phyloP scores from a whole-genome alignment of 2,329 filamentous ascomycete genomes.

The Aspergillus aculeatus region DNA sequence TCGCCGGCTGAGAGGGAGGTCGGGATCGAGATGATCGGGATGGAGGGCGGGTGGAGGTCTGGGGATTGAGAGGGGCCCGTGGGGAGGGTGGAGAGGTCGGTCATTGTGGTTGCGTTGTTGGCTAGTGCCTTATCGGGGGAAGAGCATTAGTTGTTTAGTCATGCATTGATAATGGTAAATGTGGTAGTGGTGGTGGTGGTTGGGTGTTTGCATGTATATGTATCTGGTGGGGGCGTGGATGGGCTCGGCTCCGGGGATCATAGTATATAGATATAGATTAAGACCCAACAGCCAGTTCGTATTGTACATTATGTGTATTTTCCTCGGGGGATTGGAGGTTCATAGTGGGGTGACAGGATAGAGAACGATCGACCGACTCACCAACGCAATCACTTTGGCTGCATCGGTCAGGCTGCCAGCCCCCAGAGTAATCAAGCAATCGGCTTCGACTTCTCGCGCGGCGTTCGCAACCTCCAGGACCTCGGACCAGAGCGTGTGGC shows the following conservation, averaged over 20 bases:
- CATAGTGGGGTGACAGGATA: not conserved
- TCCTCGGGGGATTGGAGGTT: not conserved
- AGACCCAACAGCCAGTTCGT: no score
- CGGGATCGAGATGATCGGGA: conserved; percentile 41
- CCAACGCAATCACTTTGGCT: conserved; percentile 54
- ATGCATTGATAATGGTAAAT: conserved; percentile 1
- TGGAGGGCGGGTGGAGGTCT: conserved; percentile 26
- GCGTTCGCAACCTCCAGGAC: conserved; percentile 50
- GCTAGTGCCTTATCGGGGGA: conserved; percentile 41
- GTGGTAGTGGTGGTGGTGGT: not conserved
- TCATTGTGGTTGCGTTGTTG: conserved; percentile 44
- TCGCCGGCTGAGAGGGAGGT: conserved; percentile 46
- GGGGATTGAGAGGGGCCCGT: conserved; percentile 17
- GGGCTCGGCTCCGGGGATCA: no score
- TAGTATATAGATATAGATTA: no score
- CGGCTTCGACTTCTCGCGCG: conserved; percentile 38
- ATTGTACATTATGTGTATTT: no score
- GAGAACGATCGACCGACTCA: conserved; percentile 12
- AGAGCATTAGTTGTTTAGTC: not conserved
- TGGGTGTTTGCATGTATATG: not conserved
- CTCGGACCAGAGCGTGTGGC: conserved; percentile 56
- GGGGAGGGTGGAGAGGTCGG: conserved; percentile 41
- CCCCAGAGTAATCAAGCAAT: conserved; percentile 56
- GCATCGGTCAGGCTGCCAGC: conserved; percentile 58
- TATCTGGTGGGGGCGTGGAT: no score